These are phyloP conservation scores for Biancaea sappan DNA, from an alignment of 306 rosid genomes.

Conservation along the genomic window DNA sequence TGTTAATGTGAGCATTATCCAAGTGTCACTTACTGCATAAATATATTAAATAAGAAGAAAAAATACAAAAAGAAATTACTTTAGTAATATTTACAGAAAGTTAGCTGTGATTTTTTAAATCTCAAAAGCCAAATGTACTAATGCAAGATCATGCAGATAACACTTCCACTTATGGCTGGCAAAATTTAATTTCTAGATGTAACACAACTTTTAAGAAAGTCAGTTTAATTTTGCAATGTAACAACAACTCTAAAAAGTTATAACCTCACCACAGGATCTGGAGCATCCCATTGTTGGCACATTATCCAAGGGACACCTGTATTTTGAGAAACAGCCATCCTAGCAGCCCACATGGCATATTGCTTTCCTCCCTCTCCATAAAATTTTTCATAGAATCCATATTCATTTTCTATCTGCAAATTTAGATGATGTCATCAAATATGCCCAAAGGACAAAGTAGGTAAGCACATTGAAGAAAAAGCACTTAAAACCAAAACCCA, in stretches of 20 bases:
- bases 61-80: background rate
- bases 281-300: conserved; percentile 98
- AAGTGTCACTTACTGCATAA: conserved; percentile 10
- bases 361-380: conserved; percentile 85
- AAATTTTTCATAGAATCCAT: conserved; percentile 72
- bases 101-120: conserved; percentile 1
- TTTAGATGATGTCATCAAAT: conserved; percentile 21
- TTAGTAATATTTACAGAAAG: background rate
- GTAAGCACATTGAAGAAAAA: conserved; percentile 21
- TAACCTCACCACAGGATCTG: conserved; percentile 79
- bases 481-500: background rate
- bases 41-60: background rate
- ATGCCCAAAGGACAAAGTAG: conserved; percentile 16
- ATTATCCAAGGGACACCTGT: conserved; percentile 92
- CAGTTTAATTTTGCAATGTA: conserved; percentile 7
- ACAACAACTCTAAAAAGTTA: conserved; percentile 23
- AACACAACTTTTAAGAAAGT: background rate
- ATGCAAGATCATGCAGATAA: background rate
- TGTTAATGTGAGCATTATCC: conserved; percentile 12
- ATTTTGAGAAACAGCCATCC: conserved; percentile 88
- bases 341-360: conserved; percentile 92
- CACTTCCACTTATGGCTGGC: background rate
- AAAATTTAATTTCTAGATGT: conserved; percentile 11
- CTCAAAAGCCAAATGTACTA: background rate
- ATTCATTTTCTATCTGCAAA: conserved; percentile 89